Conservation (phyloP, 805 yeast species). For the Teunomyces tritomae region DNA sequence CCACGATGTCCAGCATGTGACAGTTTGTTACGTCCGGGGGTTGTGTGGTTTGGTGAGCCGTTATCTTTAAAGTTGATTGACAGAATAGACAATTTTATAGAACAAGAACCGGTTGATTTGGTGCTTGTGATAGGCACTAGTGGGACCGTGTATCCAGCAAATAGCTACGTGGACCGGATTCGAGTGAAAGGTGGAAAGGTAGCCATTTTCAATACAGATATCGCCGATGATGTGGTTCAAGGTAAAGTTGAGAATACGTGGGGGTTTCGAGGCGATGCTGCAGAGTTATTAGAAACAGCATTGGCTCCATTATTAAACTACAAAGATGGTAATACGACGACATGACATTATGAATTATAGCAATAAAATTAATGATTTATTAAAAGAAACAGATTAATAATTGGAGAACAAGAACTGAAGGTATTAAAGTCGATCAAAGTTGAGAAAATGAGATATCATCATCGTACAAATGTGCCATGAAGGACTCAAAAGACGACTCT, state of each 20-base stretch:
- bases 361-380: not conserved
- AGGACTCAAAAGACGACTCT: not conserved
- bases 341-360: slow-evolving; percentile 2
- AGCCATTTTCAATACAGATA: slow-evolving; percentile 78
- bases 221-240: slow-evolving; percentile 42
- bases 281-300: slow-evolving; percentile 64
- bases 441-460: not conserved
- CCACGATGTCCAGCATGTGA: slow-evolving; percentile 83
- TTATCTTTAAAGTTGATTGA: slow-evolving; percentile 63
- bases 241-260: slow-evolving; percentile 49
- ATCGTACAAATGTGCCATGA: not conserved
- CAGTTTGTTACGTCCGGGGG: slow-evolving; percentile 73
- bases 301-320: slow-evolving; percentile 48
- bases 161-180: slow-evolving; percentile 82
- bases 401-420: not conserved
- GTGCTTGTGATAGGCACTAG: slow-evolving; percentile 84
- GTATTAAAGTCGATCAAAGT: not conserved
- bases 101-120: slow-evolving; percentile 57
- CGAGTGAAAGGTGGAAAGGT: slow-evolving; percentile 71
- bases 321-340: not conserved
- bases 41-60: slow-evolving; percentile 94
- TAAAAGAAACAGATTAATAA: not conserved
- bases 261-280: slow-evolving; percentile 82
- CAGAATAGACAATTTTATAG: slow-evolving; percentile 68
- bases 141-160: slow-evolving; percentile 87